Base-by-base conservation (phyloP, 148 eudicot species). In the Rhododendron vialii region DNA sequence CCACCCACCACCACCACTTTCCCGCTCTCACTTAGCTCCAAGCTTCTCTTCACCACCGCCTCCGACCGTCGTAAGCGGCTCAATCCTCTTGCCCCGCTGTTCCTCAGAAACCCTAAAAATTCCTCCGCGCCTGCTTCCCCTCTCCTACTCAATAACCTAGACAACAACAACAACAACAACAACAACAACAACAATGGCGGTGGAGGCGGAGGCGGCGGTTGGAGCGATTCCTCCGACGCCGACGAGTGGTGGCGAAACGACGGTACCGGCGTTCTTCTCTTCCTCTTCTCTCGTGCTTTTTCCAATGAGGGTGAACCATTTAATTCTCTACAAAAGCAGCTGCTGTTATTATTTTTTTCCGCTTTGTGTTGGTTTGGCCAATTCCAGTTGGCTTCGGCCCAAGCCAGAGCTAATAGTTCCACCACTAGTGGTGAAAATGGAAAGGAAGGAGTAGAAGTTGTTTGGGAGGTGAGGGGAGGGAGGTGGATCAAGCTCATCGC, bases 391-490 rank as follows among this genome's bases (percentile, higher is more conserved):
- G 88, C 87, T 84, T 86, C 87, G 7, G 98, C 94, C 41, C 84
- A 90, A 82, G 96, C 90, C 53, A 88, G 86, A 84, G 87, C 84
- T 50, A 86, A 28, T 76, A 87, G 78, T 48, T n/a, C 73, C 10
- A 28, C 83, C 57, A 86, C 85, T 24, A 41, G 51, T 35, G 36
- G 82, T 63, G 69, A 65, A 20, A 35, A 48, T 59, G 80, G 53
- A 26, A 74, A 67, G 17, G 80, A 86, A 53, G 87, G 88, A 26
- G 89, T 88, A 43, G 92, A 89, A 22, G 88, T 88, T 75, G 89
- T 96, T 35, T 94, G 91, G 93, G 98, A 95, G 87, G 85, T 95
- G 30, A 92, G 88, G 84, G 98, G 98, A 41, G 93, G 98, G 55
- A 92, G 90, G 88, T 86, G 89, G 89, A 87, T 86, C 22, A 91